phyloP scores from a whole-genome alignment of 371 early-diverging fungal species.

The Mycotypha africana region DNA sequence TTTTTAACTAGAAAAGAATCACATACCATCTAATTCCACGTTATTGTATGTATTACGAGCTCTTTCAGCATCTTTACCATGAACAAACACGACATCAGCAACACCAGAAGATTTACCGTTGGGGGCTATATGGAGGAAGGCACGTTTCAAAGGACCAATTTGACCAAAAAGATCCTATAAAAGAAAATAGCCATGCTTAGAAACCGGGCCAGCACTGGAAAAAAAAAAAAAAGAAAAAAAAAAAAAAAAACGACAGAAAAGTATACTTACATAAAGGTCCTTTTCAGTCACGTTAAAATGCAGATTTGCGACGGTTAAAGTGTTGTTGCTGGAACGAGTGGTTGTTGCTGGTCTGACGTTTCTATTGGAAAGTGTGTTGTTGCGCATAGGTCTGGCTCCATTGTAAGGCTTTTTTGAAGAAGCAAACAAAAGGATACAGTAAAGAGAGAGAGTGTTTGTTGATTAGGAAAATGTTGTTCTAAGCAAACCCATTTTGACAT shows the following conservation, averaged over 20 bases:
- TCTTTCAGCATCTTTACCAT: constrained; percentile 43
- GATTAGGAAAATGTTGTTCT: constrained; percentile 16
- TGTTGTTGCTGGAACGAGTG: constrained; percentile 18
- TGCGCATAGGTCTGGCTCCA: constrained; percentile 20
- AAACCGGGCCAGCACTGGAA: too few species aligned
- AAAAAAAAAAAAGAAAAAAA: neutral
- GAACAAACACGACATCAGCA: constrained; percentile 52
- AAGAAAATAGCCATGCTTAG: too few species aligned
- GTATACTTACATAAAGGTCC: constrained; percentile 57
- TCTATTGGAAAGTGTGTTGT: constrained; percentile 3
- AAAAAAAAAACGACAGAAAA: constrained; percentile 1
- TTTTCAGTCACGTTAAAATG: constrained; percentile 62
- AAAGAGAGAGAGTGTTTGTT: constrained; percentile 12
- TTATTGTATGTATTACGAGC: constrained; percentile 54
- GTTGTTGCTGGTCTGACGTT: constrained; percentile 6
- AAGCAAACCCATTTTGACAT: too few species aligned
- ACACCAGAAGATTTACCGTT: constrained; percentile 58
- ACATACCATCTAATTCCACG: constrained; percentile 57
- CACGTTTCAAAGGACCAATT: constrained; percentile 45
- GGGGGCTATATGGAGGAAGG: constrained; percentile 50
- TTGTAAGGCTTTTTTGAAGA: constrained; percentile 21
- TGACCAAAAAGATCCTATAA: constrained; percentile 51
- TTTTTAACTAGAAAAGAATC: too few species aligned
- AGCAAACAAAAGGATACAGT: constrained; percentile 5
- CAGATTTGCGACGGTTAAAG: constrained; percentile 53